Evolutionary conservation across 2,329 filamentous ascomycete species (phyloP), one percentile per base, ranked within the genome.

Genomic region (Arthrobotrys conoides): DNA sequence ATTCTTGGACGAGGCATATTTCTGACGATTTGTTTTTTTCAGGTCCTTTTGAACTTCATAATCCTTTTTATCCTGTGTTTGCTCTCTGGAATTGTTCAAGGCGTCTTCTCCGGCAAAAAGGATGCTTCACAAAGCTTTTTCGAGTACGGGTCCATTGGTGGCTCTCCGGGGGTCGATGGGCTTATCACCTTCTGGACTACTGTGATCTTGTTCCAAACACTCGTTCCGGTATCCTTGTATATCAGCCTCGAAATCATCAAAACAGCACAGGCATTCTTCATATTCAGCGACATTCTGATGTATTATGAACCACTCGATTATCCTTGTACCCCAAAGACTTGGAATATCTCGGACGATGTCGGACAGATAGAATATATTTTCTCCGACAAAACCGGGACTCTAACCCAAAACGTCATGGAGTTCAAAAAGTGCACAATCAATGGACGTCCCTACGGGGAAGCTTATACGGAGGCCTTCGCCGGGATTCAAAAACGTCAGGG

Each of bases 321-420:
- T 83, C 94, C 95, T 1, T 99, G 96, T 83, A 93, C 97, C 10
- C 96, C 96, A 4, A 98, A 98, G 83, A 94, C 94, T 0, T 99
- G 96, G 96, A 99, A 98, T 83, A 98, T 99, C 64, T 98, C 95
- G 0, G 96, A 99, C 83, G 96, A 99, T 82, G 88, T 99, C 57
- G 96, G 96, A 12, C 96, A 99, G 85, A 97, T 99, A 80, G 96
- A 98, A 85, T 99, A 98, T 86, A 97, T 99, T 81, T 99, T 99
- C 85, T 97, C 93, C 0, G 93, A 97, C 87, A 97, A 97, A 85
- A 97, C 93, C 0, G 93, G 93, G 75, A 97, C 93, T 1, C 86
- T 97, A 80, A 97, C 93, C 0, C 93, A 96, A 83, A 97, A 97
- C 83, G 92, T 96, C 67, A 97, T 97, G 96, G 96, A 99, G 84